phyloP scores from a whole-genome alignment of 371 early-diverging fungal species.

The Mucor plumbeus region DNA sequence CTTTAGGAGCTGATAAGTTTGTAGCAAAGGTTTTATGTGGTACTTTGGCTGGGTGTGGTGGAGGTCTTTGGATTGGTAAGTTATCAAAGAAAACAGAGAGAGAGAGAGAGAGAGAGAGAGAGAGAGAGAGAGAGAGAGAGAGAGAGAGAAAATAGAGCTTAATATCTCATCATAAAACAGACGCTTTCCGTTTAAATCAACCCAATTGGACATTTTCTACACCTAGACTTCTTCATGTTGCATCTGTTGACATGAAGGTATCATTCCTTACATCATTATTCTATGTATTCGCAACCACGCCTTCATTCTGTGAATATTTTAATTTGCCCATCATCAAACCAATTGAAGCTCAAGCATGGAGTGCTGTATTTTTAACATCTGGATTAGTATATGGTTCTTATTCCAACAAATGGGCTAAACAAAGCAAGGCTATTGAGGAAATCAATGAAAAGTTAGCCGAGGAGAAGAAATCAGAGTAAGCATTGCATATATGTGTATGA shows the following conservation, averaged over 20 bases:
- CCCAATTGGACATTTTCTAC: conserved; percentile 53
- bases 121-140: background rate
- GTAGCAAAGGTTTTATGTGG: conserved; percentile 62
- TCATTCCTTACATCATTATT: conserved; percentile 43
- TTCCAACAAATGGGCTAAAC: conserved; percentile 26
- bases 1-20: conserved; percentile 45
- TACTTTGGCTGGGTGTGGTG: conserved; percentile 60
- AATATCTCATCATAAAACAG: conserved; percentile 14
- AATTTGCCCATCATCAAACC: conserved; percentile 26
- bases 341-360: conserved; percentile 48
- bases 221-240: conserved; percentile 41
- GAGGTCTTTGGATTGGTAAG: conserved; percentile 59
- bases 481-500: background rate
- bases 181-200: conserved; percentile 50
- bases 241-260: conserved; percentile 47
- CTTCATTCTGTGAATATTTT: conserved; percentile 31
- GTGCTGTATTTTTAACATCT: conserved; percentile 34
- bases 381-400: conserved; percentile 40
- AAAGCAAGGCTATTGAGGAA: conserved; percentile 13
- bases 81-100: background rate
- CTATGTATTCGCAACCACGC: conserved; percentile 38
- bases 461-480: conserved; percentile 9
- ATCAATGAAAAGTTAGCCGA: conserved; percentile 23
- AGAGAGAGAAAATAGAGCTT: background rate
- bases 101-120: background rate